Conservation (phyloP, 2,329 filamentous ascomycete genomes). For the Botrytis squamosa region DNA sequence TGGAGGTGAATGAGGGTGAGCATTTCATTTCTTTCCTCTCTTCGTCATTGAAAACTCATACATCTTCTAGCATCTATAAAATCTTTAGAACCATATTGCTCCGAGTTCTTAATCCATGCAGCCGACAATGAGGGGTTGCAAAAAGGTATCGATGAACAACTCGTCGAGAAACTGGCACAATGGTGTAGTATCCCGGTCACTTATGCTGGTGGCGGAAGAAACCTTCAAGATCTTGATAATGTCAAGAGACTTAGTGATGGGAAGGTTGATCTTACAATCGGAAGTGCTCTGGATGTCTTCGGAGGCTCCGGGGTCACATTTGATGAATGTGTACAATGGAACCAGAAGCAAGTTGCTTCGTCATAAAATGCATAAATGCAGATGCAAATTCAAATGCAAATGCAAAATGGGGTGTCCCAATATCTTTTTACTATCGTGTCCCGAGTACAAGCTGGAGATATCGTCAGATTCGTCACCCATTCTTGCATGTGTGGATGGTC, state of each 20-base stretch:
- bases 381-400: background rate
- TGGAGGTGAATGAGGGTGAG: conserved; percentile 84
- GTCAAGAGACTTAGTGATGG: conserved; percentile 78
- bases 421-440: background rate
- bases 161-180: conserved; percentile 72
- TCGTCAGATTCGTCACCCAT: background rate
- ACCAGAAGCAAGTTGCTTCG: conserved; percentile 49
- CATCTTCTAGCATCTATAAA: conserved; percentile 67
- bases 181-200: conserved; percentile 95
- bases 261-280: conserved; percentile 90
- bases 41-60: conserved; percentile 22
- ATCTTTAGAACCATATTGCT: conserved; percentile 84
- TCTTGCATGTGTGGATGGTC: background rate
- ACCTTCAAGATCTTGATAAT: conserved; percentile 75
- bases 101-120: conserved; percentile 94
- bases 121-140: conserved; percentile 96
- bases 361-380: conserved; percentile 5
- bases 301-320: conserved; percentile 84
- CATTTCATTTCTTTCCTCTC: conserved; percentile 12
- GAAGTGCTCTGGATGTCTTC: conserved; percentile 94
- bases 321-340: conserved; percentile 88
- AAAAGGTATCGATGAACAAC: conserved; percentile 80
- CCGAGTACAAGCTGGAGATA: background rate
- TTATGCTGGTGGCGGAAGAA: conserved; percentile 90
- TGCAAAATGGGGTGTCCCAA: background rate